Conservation (phyloP, 164 flowering plant species). For the Nymphaea thermarum region DNA sequence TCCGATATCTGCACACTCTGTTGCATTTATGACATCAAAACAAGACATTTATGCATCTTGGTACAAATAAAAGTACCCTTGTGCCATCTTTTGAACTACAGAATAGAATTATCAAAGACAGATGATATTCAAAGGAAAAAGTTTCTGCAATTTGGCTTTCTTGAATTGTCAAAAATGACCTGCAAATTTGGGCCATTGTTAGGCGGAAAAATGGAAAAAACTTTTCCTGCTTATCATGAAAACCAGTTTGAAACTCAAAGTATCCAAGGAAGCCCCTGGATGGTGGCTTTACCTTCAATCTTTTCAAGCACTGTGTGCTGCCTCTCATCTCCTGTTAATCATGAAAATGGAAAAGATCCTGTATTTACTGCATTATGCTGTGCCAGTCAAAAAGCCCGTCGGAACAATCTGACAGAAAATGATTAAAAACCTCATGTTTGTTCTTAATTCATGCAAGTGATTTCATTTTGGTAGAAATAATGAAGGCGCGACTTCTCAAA, state of each 20-base stretch:
- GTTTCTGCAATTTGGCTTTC: neutral
- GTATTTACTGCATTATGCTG: too few relatives aligned
- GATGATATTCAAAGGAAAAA: neutral
- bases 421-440: too few relatives aligned
- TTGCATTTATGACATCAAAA: conserved; percentile 1
- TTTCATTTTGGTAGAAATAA: too few relatives aligned
- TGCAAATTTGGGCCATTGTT: neutral
- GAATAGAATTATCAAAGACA: neutral
- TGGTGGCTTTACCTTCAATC: neutral
- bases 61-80: neutral
- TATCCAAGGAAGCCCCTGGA: too few relatives aligned
- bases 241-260: too few relatives aligned
- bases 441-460: too few relatives aligned
- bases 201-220: neutral
- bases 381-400: too few relatives aligned
- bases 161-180: neutral
- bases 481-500: too few relatives aligned
- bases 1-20: too few relatives aligned
- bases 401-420: too few relatives aligned
- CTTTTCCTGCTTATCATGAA: too few relatives aligned
- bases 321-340: neutral
- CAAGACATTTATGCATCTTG: neutral
- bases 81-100: neutral
- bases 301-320: neutral
- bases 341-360: neutral